Evolutionary conservation across 2,329 filamentous ascomycete genomes (phyloP).

Genomic region (Colletotrichum lindemuthianum): DNA sequence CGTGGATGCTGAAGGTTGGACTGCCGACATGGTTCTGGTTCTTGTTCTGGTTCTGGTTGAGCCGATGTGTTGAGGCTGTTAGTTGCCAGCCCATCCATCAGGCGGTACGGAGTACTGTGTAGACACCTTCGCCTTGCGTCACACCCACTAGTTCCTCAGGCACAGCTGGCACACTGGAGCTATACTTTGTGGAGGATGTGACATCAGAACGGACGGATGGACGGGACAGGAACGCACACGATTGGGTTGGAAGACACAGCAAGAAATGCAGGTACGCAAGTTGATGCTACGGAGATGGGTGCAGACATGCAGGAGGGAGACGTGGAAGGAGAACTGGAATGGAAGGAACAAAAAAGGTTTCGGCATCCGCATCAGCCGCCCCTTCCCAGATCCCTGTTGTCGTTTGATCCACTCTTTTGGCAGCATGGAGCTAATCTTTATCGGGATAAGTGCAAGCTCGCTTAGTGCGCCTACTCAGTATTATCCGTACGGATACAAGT

Average conservation of each 20-base stretch:
- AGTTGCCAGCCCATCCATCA: too few relatives aligned
- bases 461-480: too few relatives aligned
- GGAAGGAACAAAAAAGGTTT: conserved; percentile 33
- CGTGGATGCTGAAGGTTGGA: conserved; percentile 1
- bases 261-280: background rate
- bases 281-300: too few relatives aligned
- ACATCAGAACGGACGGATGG: conserved; percentile 20
- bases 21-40: background rate
- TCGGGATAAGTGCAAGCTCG: background rate
- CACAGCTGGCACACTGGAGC: conserved; percentile 3
- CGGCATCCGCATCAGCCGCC: conserved; percentile 33
- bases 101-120: background rate
- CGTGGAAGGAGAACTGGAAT: background rate
- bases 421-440: conserved; percentile 16
- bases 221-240: background rate
- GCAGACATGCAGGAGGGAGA: background rate
- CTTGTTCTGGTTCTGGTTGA: too few relatives aligned
- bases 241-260: background rate
- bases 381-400: conserved; percentile 32
- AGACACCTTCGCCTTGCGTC: background rate
- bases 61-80: conserved; percentile 27
- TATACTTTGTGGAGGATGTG: background rate
- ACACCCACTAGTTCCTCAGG: conserved; percentile 19
- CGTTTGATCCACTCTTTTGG: conserved; percentile 36
- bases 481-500: too few relatives aligned